phyloP scores from a whole-genome alignment of 1,139 yeast species.

The Torulaspora globosa region DNA sequence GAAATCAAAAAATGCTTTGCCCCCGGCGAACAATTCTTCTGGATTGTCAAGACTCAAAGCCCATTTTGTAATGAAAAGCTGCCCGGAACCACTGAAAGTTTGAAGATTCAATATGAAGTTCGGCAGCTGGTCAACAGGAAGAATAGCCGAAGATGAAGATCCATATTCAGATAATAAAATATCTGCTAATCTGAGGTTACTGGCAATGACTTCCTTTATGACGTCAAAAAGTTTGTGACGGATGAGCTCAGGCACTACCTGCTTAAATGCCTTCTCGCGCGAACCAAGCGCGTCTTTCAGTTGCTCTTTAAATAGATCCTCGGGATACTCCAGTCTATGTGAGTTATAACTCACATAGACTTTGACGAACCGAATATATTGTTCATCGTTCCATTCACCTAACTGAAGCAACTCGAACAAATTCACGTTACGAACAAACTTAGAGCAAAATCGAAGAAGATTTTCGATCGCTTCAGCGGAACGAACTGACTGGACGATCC shows the following conservation, averaged over 20 bases:
- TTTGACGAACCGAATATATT: conserved; percentile 15
- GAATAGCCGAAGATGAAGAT: not conserved
- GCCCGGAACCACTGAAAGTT: conserved; percentile 1
- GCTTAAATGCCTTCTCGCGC: conserved; percentile 4
- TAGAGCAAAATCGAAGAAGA: conserved; percentile 15
- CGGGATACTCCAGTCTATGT: not conserved
- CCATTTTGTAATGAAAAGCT: conserved; percentile 11
- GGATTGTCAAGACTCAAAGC: conserved; percentile 7
- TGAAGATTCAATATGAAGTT: conserved; percentile 4
- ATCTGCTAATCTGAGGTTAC: conserved; percentile 10
- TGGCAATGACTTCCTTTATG: conserved; percentile 7
- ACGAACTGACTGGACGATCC: conserved; percentile 17
- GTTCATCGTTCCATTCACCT: conserved; percentile 16
- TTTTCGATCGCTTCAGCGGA: conserved; percentile 16
- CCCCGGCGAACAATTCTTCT: conserved; percentile 3
- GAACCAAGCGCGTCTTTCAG: conserved; percentile 4
- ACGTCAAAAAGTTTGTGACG: conserved; percentile 6
- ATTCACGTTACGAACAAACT: conserved; percentile 6
- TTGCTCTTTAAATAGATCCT: not conserved
- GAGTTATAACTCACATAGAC: conserved; percentile 7
- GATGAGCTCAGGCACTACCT: conserved; percentile 11
- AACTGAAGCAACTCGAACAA: conserved; percentile 11
- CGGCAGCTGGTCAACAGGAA: conserved; percentile 9
- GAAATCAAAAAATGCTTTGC: not conserved
- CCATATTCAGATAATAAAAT: not conserved